Evolutionary conservation across 345 rosid species (phyloP), one percentile per base, ranked within the genome.

Genomic region (Ricinus communis): DNA sequence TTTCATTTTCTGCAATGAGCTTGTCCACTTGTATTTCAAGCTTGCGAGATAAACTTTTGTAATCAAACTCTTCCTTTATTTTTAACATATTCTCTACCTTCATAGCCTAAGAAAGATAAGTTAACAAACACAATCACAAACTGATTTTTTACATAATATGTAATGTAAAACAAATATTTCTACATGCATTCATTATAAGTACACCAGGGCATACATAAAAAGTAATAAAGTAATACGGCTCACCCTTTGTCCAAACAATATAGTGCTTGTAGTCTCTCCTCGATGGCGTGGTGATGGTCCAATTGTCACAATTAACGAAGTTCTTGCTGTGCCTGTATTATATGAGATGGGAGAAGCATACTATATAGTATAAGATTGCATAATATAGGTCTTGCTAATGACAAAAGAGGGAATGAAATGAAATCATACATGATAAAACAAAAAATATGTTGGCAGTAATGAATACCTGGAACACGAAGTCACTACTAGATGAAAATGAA

Each of bases 231-330:
- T 47, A 66, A 51, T 49, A 56, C 16, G 21, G 22, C 74, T 73
- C 40, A 78, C 81, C 81, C 81, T 58, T 63, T 78, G 81, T 30
- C 81, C 81, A 65, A 78, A 78, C 70, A 73, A 58, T 73, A 78
- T 78, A n/a, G 81, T 78, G 54, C 81, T 78, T 30, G 77, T 49
- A 69, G 81, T 78, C 68, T 78, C 81, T 43, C 81, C 81, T 52
- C 77, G 55, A 33, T 78, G 81, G 54, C 81, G 81, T 12, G 81
- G 77, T 21, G 81, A 78, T 21, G 81, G 81, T 24, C 81, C 81
- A 19, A 78, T 78, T 27, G 81, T 73, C 30, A 78, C 77, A 56
- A 78, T 59, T 58, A 78, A 65, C 11, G 81, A 78, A 40, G 77
- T 78, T 69, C 81, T 78, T 27, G 81, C 81, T 13, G 77, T 56